Evolutionary conservation across 2,329 filamentous ascomycete species (phyloP).

Genomic region (Cryphonectria radicalis): DNA sequence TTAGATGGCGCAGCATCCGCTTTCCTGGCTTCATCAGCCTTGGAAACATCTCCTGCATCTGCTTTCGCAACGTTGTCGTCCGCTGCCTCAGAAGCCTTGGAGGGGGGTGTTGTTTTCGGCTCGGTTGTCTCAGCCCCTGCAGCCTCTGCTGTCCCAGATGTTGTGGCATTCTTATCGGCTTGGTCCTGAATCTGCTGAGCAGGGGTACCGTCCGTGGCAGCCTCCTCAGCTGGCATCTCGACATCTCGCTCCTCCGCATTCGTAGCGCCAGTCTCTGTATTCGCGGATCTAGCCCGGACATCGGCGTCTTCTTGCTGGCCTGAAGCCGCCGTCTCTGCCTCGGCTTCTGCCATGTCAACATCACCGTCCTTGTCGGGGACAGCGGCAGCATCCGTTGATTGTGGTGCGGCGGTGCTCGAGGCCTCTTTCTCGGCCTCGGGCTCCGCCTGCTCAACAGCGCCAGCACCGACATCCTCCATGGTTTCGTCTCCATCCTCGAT

Average conservation of each 20-base stretch:
- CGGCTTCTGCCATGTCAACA: constrained; percentile 52
- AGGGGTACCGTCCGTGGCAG: constrained; percentile 30
- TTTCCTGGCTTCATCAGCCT: constrained; percentile 12
- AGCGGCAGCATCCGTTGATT: constrained; percentile 30
- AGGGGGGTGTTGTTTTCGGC: constrained; percentile 28
- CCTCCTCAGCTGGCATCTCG: constrained; percentile 28
- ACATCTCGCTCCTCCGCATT: constrained; percentile 28
- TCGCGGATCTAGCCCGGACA: constrained; percentile 34
- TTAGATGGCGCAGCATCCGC: constrained; percentile 2
- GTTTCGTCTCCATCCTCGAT: constrained; percentile 28
- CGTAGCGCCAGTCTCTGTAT: constrained; percentile 36
- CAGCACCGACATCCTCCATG: constrained; percentile 38
- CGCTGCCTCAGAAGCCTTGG: constrained; percentile 11
- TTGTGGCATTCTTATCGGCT: background rate
- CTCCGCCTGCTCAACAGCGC: constrained; percentile 36
- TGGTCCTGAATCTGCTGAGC: background rate
- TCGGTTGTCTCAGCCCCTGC: constrained; percentile 28
- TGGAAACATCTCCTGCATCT: constrained; percentile 1
- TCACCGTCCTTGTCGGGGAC: constrained; percentile 53
- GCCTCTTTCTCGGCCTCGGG: constrained; percentile 31
- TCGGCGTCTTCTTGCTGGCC: constrained; percentile 46
- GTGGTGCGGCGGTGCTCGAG: constrained; percentile 7
- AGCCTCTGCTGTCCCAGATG: constrained; percentile 21
- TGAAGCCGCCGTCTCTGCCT: constrained; percentile 36
- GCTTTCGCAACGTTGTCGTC: constrained; percentile 11